A percentile compares a stretch with the other conserved stretches of the same genome.
These are phyloP conservation scores for Dactylonectria estremocensis DNA, from an alignment of 2,329 filamentous ascomycete species.

Conservation along the genomic window DNA sequence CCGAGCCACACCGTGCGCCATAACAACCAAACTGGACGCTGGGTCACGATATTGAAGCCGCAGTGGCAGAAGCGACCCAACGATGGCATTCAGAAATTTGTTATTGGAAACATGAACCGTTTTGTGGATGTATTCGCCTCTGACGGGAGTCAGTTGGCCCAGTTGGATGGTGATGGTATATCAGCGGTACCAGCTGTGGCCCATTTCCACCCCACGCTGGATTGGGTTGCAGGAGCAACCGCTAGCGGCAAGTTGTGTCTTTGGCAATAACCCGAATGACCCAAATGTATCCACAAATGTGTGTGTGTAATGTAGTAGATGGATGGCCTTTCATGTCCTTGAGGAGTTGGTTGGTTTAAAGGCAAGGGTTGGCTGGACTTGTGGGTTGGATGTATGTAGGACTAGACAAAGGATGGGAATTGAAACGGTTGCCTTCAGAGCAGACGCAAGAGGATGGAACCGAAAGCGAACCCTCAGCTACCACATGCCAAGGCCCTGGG, in stretches of 20 bases:
- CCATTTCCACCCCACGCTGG: conserved; percentile 87
- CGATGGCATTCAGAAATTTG: conserved; percentile 88
- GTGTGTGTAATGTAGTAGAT: background rate
- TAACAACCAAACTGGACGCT: conserved; percentile 96
- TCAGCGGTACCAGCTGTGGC: conserved; percentile 95
- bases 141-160: conserved; percentile 88
- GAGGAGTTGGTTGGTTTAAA: conserved; percentile 12
- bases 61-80: conserved; percentile 90
- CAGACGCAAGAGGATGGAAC: background rate
- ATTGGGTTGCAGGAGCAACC: conserved; percentile 95
- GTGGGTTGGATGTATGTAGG: background rate
- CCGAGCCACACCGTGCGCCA: conserved; percentile 81
- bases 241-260: conserved; percentile 93
- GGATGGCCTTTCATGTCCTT: background rate
- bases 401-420: background rate
- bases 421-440: background rate
- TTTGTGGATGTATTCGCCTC: conserved; percentile 93
- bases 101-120: conserved; percentile 97
- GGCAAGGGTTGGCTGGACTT: background rate
- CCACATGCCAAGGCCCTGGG: background rate
- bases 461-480: background rate
- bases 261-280: conserved; percentile 76
- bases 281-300: background rate
- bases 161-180: conserved; percentile 89
- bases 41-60: conserved; percentile 86